Percentiles rank a stretch among this genome's conserved stretches.
Conservation (phyloP, 2,329 filamentous ascomycete species). For the Eurotiales sp. region DNA sequence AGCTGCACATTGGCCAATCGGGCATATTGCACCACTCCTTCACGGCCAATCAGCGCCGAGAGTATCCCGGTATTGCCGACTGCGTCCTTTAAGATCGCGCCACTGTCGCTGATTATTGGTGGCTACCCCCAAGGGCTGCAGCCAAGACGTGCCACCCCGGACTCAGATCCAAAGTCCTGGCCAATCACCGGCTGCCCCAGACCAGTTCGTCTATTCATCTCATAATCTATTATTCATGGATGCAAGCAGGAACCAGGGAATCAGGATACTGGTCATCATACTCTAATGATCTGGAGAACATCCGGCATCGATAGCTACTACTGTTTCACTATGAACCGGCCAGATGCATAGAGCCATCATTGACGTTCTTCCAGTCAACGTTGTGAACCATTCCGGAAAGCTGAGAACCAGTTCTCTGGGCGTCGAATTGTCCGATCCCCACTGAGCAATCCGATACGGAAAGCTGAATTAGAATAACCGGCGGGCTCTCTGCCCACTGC, state of each 20-base stretch:
- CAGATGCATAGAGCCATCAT: too few relatives aligned
- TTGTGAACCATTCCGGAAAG: too few relatives aligned
- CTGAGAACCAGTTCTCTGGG: too few relatives aligned
- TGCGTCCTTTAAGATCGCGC: not conserved
- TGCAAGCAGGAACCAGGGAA: too few relatives aligned
- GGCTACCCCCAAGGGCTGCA: not conserved
- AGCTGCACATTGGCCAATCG: not conserved
- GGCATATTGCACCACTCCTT: not conserved
- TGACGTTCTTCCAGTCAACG: too few relatives aligned
- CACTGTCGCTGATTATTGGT: not conserved
- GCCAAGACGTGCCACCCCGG: conserved; percentile 6
- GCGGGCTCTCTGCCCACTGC: not conserved
- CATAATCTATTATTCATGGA: too few relatives aligned
- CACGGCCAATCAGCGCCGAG: not conserved
- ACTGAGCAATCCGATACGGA: too few relatives aligned
- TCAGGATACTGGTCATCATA: too few relatives aligned
- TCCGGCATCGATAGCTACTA: too few relatives aligned
- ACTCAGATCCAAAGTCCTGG: conserved; percentile 6
- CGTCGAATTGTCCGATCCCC: too few relatives aligned
- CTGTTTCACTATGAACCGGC: too few relatives aligned
- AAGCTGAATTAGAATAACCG: not conserved
- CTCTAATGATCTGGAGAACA: too few relatives aligned
- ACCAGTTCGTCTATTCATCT: not conserved
- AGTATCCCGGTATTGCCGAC: not conserved
- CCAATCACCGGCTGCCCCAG: not conserved